Evolutionary conservation across 2,329 filamentous ascomycete species (phyloP).

Genomic region (Alternaria arborescens): DNA sequence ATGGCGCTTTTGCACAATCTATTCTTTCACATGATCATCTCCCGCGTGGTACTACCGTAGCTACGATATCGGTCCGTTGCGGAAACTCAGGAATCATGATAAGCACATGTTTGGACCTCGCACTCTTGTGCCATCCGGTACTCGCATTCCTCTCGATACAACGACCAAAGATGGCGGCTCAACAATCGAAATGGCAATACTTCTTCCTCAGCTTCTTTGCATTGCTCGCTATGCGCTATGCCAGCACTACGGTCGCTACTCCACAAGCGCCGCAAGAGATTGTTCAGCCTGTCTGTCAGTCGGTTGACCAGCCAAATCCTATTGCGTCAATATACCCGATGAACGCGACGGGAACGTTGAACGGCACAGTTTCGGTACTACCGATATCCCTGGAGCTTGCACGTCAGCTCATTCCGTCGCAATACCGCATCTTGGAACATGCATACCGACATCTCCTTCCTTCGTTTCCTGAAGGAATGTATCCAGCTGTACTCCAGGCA

Average conservation of each 20-base stretch:
- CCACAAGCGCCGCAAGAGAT: conserved; percentile 3
- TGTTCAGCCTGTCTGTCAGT: conserved; percentile 28
- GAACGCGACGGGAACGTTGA: conserved; percentile 62
- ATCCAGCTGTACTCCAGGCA: conserved; percentile 62
- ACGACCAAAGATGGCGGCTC: conserved; percentile 36
- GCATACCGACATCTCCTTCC: conserved; percentile 60
- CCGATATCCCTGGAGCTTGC: conserved; percentile 61
- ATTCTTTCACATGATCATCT: conserved; percentile 15
- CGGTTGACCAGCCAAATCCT: conserved; percentile 56
- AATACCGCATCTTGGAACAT: conserved; percentile 61
- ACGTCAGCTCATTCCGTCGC: conserved; percentile 57
- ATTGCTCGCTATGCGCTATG: conserved; percentile 38
- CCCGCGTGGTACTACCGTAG: neutral
- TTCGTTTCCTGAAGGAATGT: conserved; percentile 61
- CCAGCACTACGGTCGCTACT: conserved; percentile 22
- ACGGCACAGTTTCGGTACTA: conserved; percentile 62
- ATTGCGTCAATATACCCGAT: conserved; percentile 58
- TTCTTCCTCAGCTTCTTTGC: conserved; percentile 40
- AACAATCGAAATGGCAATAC: conserved; percentile 36
- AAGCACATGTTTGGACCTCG: conserved; percentile 41
- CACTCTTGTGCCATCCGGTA: conserved; percentile 43
- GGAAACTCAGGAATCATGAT: conserved; percentile 29
- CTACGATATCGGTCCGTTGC: conserved; percentile 3
- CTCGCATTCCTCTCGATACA: conserved; percentile 40
- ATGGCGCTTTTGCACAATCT: conserved; percentile 3